Evolutionary conservation across 2,329 filamentous ascomycete genomes (phyloP), one percentile per base, ranked within the genome.

Genomic region (Beauveria rudraprayagi): DNA sequence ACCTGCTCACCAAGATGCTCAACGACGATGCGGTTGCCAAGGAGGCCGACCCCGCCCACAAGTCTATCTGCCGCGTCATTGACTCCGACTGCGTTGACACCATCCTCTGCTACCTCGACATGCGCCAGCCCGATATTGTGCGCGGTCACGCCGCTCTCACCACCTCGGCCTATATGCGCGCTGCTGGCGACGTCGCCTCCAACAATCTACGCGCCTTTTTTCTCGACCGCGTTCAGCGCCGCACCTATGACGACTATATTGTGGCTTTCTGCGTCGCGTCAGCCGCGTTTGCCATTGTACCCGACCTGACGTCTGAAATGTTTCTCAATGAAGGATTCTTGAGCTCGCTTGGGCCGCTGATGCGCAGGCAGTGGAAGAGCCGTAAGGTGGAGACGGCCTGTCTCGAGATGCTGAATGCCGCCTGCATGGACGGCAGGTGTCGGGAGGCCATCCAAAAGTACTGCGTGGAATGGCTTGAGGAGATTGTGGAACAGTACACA

Each of bases 241-340:
- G 87, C 57, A 93, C 89, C 26, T 90, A 92, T 65, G 92, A 97
- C 68, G 91, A 96, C 73, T 85, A 95, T 66, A 91, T 96, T 60
- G 81, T 94, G 55, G 92, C 92, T 6, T 97, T 97, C 72, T 97
- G 92, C 58, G 92, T 92, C n/a, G 91, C 92, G 6, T 86, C 92
- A 2, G 85, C 87, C 24, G 84, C 95, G 9, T 99, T 99, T 71
- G 92, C 94, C 1, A 83, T 99, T 57, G 85, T 90, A 2, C 89
- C 91, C 3, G 83, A 87, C 60, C 82, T 90, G 48, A 90, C 88
- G 2, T 82, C 90, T 3, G 80, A 86, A 62, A 79, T 97, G 43
- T 97, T 99, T 72, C 82, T 97, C 61, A 92, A 87, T 41, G 91
- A 96, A 66, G 91, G 91, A 3, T 97, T 99, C 69, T 78, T 97